phyloP scores from a whole-genome alignment of 805 yeast species.

The Candida insectorum region DNA sequence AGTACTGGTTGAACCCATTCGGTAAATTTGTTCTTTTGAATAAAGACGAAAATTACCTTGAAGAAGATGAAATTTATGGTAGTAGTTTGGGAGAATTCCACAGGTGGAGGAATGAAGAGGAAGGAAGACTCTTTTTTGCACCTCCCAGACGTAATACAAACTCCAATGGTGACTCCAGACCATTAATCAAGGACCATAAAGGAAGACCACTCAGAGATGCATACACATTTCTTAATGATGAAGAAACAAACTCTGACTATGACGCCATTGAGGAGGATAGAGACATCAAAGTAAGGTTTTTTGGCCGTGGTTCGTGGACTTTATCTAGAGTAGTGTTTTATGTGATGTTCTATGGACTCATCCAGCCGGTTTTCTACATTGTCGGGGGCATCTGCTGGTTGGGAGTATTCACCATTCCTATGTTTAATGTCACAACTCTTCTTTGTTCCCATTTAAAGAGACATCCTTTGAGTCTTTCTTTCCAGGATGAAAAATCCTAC shows the following conservation, averaged over 20 bases:
- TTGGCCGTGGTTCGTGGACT: conserved; percentile 93
- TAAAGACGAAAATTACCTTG: conserved; percentile 74
- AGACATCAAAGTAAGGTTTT: conserved; percentile 53
- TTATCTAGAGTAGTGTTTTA: conserved; percentile 78
- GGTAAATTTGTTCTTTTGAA: conserved; percentile 81
- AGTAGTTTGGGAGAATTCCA: conserved; percentile 79
- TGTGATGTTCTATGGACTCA: conserved; percentile 58
- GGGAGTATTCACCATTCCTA: conserved; percentile 84
- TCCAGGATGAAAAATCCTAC: conserved; percentile 55
- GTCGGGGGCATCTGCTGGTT: conserved; percentile 73
- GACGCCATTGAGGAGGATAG: conserved; percentile 18
- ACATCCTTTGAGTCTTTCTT: conserved; percentile 86
- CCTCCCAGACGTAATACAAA: conserved; percentile 48
- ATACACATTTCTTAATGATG: conserved; percentile 27
- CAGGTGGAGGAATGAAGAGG: conserved; percentile 79
- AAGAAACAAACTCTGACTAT: conserved; percentile 13
- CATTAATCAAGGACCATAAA: conserved; percentile 39
- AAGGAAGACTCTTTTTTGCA: conserved; percentile 77
- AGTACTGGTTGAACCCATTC: conserved; percentile 80
- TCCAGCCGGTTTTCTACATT: conserved; percentile 62
- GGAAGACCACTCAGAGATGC: conserved; percentile 39
- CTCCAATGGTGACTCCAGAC: conserved; percentile 29
- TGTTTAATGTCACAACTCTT: conserved; percentile 74
- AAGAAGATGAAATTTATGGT: conserved; percentile 89
- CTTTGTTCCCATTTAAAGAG: conserved; percentile 76